Percentiles rank a stretch among this genome's conserved stretches.
Evolutionary conservation across 2,329 filamentous ascomycete species (phyloP).

Genomic region (Calonectria hongkongensis): DNA sequence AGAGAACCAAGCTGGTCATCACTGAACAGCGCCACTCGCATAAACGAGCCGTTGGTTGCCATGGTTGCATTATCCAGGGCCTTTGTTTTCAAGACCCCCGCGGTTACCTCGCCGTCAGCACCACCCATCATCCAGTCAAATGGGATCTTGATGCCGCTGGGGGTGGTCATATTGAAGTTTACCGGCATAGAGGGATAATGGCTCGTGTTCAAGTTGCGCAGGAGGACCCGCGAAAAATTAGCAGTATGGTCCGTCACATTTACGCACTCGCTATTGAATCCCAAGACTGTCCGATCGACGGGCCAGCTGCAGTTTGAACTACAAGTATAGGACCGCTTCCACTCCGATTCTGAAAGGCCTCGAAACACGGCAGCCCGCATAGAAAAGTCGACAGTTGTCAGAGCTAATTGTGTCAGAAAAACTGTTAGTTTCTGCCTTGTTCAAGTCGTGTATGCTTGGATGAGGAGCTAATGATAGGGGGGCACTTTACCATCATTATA

Average conservation of each 20-base stretch:
- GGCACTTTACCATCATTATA: too few relatives aligned
- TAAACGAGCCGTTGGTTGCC: not conserved
- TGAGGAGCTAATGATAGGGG: too few relatives aligned
- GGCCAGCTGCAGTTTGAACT: too few relatives aligned
- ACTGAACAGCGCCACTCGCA: constrained; percentile 5
- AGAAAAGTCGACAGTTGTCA: too few relatives aligned
- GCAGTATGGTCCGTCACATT: not conserved
- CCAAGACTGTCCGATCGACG: too few relatives aligned
- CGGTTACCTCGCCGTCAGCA: not conserved
- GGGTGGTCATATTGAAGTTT: not conserved
- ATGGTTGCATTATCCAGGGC: not conserved
- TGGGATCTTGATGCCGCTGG: not conserved
- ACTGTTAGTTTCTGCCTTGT: too few relatives aligned
- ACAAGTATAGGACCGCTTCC: too few relatives aligned
- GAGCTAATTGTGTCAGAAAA: too few relatives aligned
- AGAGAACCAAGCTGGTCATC: not conserved
- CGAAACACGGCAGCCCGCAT: too few relatives aligned
- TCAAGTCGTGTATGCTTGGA: too few relatives aligned
- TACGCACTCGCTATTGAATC: not conserved
- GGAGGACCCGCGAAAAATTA: not conserved
- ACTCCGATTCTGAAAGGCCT: too few relatives aligned
- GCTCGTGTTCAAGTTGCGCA: not conserved
- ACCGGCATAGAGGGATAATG: not conserved
- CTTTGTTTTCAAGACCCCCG: not conserved
- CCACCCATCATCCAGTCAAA: not conserved